Conservation (phyloP, 1,284 basidiomycete species). For the Meira nashicola region DNA sequence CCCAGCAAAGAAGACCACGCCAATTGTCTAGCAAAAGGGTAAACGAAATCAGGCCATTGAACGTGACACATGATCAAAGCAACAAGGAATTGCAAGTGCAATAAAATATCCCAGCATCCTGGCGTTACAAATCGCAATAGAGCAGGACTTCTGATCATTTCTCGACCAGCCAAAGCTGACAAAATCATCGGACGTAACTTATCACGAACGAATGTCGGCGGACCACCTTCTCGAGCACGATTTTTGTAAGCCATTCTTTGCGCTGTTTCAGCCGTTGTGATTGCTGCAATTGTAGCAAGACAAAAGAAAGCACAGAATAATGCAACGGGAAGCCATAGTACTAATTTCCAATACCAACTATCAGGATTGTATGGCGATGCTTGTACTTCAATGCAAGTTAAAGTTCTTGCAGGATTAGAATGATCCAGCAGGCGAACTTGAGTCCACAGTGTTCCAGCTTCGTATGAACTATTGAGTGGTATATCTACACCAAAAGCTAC, state of each 20-base stretch:
- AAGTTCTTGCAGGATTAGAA: slow-evolving; percentile 61
- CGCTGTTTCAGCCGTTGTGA: slow-evolving; percentile 29
- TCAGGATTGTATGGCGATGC: slow-evolving; percentile 70
- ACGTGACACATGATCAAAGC: slow-evolving; percentile 85
- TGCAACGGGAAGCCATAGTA: slow-evolving; percentile 76
- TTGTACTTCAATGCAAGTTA: slow-evolving; percentile 74
- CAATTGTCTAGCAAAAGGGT: slow-evolving; percentile 56
- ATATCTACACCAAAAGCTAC: slow-evolving; percentile 76
- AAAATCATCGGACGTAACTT: slow-evolving; percentile 56
- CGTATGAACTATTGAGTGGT: slow-evolving; percentile 66
- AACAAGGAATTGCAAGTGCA: slow-evolving; percentile 74
- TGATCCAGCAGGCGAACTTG: slow-evolving; percentile 82
- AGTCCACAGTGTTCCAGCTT: slow-evolving; percentile 76
- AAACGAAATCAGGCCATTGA: slow-evolving; percentile 85
- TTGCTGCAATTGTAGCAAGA: slow-evolving; percentile 70
- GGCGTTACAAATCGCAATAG: slow-evolving; percentile 88
- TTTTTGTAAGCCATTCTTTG: slow-evolving; percentile 31
- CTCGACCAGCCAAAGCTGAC: slow-evolving; percentile 84
- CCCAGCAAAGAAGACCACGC: slow-evolving; percentile 53
- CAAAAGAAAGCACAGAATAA: slow-evolving; percentile 76
- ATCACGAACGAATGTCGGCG: slow-evolving; percentile 36
- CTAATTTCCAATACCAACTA: slow-evolving; percentile 66
- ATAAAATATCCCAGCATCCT: slow-evolving; percentile 82
- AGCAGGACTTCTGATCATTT: slow-evolving; percentile 75
- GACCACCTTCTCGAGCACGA: slow-evolving; percentile 40